Evolutionary conservation across 352 stramenopile species (phyloP), one percentile per base, ranked within the genome.

Genomic region (Phytophthora pini): DNA sequence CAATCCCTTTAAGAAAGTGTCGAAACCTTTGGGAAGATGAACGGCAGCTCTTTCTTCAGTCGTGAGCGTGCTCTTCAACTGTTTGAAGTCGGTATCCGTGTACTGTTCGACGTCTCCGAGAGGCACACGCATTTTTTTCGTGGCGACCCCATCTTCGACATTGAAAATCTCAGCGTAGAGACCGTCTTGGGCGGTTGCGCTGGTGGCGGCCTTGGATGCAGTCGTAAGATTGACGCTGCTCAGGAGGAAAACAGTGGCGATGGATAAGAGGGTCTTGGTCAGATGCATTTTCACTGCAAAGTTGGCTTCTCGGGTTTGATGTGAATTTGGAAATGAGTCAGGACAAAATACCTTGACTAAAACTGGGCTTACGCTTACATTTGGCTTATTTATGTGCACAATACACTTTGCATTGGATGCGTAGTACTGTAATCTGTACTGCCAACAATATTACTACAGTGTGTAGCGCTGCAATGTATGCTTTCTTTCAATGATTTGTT

Each of bases 161-260:
- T 54, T 48, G 39, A 40, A 65, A 15, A 65, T 13, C 4, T 58
- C 47, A 12, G 47, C 56, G 17, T 64, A 64, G 24, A 64, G 38
- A 13, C 56, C 56, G n/a, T 64, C 22, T 56, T 49, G 10, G 7
- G 52, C 24, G 5, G 45, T 26, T 26, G 24, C 4, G 4, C 24
- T 40, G 13, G 27, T 40, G 15, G 8, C 43, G 15, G 29, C 39
- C 32, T 43, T 62, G 24, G 55, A 56, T 24, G 55, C 55, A 47
- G 27, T 24, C n/a, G 46, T 17, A 22, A 56, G 3, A 9, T 38
- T 43, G 10, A 56, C 36, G 26, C 10, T 56, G 17, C 34, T 64
- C n/a, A 34, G 34, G 26, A 64, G 9, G n/a, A 64, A 24, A 56
- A 64, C 17, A 20, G 47, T 38, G 7, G n/a, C 45, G 44, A 44